Evolutionary conservation across 1,284 basidiomycete genomes (phyloP).

Genomic region (Fomitopsis palustris): DNA sequence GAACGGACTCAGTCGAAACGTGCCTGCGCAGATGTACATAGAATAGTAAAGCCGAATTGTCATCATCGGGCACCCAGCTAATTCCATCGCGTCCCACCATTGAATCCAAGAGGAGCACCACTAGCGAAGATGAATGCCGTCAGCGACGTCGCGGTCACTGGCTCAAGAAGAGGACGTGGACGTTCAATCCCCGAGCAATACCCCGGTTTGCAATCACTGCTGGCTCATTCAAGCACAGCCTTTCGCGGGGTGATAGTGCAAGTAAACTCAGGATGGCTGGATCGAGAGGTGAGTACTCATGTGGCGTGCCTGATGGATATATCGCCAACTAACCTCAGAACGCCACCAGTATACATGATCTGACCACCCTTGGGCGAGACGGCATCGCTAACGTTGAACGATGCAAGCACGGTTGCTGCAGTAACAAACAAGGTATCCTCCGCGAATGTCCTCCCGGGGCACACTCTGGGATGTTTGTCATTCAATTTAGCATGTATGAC

Average conservation of each 20-base stretch:
- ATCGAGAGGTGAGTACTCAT: not conserved
- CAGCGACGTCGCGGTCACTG: too few species aligned
- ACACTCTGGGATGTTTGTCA: not conserved
- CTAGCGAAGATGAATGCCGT: too few species aligned
- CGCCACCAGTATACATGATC: not conserved
- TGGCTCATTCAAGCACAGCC: too few species aligned
- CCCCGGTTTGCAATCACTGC: too few species aligned
- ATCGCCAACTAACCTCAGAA: not conserved
- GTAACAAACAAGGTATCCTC: constrained; percentile 13
- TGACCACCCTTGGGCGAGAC: not conserved
- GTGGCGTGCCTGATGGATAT: not conserved
- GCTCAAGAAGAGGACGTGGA: too few species aligned
- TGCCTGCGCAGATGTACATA: too few species aligned
- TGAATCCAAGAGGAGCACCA: too few species aligned
- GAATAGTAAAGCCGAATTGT: too few species aligned
- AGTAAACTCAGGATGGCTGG: not conserved
- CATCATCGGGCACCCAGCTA: too few species aligned
- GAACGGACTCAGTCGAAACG: too few species aligned
- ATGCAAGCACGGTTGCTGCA: constrained; percentile 11
- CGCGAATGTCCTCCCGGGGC: constrained; percentile 12
- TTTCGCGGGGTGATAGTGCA: not conserved
- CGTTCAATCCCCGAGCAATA: too few species aligned
- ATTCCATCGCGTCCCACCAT: too few species aligned
- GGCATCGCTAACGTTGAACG: constrained; percentile 11
- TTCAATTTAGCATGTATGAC: not conserved